Evolutionary conservation across 2,329 filamentous ascomycete genomes (phyloP).

Genomic region (Grosmannia clavigera): DNA sequence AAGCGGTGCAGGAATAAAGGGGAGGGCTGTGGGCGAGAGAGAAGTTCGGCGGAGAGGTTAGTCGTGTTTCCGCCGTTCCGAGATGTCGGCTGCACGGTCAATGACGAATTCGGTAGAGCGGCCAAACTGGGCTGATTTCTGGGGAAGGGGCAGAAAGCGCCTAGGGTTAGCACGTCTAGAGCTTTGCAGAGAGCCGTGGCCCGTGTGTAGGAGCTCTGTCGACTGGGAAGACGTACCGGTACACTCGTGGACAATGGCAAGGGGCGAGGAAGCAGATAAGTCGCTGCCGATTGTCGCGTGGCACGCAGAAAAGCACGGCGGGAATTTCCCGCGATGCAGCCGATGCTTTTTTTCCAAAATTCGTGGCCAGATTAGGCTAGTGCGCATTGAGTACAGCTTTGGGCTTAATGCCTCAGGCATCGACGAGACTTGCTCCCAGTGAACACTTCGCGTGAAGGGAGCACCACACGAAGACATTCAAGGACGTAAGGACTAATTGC

Average conservation of each 20-base stretch:
- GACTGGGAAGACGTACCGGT: not conserved
- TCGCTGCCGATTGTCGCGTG: not conserved
- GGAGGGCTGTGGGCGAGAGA: not conserved
- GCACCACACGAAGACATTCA: not conserved
- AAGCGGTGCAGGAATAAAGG: no score
- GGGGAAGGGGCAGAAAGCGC: not conserved
- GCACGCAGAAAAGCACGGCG: conserved; percentile 2
- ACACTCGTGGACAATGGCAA: not conserved
- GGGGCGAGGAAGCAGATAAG: not conserved
- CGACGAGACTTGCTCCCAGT: no score
- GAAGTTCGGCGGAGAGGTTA: conserved; percentile 13
- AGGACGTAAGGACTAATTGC: no score
- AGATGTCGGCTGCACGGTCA: not conserved
- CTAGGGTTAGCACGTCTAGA: not conserved
- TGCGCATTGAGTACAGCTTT: not conserved
- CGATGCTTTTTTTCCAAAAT: conserved; percentile 1
- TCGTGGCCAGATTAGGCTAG: not conserved
- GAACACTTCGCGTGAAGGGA: no score
- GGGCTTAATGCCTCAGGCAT: not conserved
- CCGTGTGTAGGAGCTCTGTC: no score
- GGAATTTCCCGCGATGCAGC: conserved; percentile 7
- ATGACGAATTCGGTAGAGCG: not conserved
- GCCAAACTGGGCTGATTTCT: not conserved
- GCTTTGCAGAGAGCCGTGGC: not conserved
- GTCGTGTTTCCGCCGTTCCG: not conserved